Evolutionary conservation across 495 filamentous ascomycete species (phyloP).

Genomic region (Trichocladium uniseriatum): DNA sequence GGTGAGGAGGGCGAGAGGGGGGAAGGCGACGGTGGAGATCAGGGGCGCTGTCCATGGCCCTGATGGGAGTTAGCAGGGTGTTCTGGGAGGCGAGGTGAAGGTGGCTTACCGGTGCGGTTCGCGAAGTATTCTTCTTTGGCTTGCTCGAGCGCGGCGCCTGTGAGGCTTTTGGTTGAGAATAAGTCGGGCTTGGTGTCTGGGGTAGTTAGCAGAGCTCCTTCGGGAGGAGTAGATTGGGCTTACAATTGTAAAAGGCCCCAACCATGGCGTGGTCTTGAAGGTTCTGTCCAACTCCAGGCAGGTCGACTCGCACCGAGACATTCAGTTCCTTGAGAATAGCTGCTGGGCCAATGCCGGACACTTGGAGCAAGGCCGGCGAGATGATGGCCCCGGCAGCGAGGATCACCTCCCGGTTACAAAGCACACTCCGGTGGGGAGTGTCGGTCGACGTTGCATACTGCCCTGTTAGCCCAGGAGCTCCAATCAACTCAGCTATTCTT

Average conservation of each 20-base stretch:
- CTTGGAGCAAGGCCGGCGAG: slow-evolving; percentile 53
- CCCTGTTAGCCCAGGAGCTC: slow-evolving; percentile 6
- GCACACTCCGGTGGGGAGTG: slow-evolving; percentile 2
- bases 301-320: slow-evolving; percentile 43
- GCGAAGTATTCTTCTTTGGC: slow-evolving; percentile 25
- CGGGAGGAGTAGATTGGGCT: slow-evolving; percentile 1
- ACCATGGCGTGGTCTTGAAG: slow-evolving; percentile 55
- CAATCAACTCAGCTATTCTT: slow-evolving; percentile 9
- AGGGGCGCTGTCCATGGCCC: slow-evolving; percentile 16
- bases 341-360: slow-evolving; percentile 51
- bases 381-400: slow-evolving; percentile 51
- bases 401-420: slow-evolving; percentile 47
- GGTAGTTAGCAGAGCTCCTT: slow-evolving; percentile 3
- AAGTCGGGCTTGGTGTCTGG: slow-evolving; percentile 27
- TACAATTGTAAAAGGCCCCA: slow-evolving; percentile 35
- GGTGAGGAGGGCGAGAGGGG: slow-evolving; percentile 10
- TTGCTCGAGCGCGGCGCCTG: slow-evolving; percentile 18
- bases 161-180: slow-evolving; percentile 28
- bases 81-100: not conserved
- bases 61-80: not conserved
- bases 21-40: slow-evolving; percentile 18
- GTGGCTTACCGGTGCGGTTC: slow-evolving; percentile 25
- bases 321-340: slow-evolving; percentile 37
- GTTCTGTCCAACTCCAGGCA: slow-evolving; percentile 55
- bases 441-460: slow-evolving; percentile 12